These are phyloP conservation scores for Neurospora sp. DNA, from an alignment of 495 filamentous ascomycete genomes.

Conservation along the genomic window DNA sequence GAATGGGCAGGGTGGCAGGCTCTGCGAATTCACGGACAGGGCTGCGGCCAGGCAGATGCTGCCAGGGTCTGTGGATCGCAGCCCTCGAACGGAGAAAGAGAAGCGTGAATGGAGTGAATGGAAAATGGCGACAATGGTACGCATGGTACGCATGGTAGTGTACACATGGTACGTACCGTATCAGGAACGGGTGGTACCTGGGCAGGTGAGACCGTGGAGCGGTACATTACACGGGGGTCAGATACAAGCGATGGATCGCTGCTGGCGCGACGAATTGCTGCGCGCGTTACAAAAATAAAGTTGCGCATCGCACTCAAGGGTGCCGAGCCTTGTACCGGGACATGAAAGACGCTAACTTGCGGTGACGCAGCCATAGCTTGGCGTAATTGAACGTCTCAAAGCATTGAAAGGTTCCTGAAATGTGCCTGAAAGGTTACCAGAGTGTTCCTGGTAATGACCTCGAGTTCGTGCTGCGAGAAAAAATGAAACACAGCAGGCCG, in stretches of 20 bases:
- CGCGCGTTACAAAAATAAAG: slow-evolving; percentile 6
- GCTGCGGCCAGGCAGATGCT: slow-evolving; percentile 13
- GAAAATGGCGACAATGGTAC: background rate
- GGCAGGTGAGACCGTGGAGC: slow-evolving; percentile 2
- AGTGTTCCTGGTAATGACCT: slow-evolving; percentile 10
- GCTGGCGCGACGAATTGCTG: slow-evolving; percentile 1
- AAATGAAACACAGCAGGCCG: slow-evolving; percentile 23
- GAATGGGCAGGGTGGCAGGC: slow-evolving; percentile 15
- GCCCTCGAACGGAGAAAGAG: background rate
- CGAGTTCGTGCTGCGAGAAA: slow-evolving; percentile 15
- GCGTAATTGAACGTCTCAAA: slow-evolving; percentile 15
- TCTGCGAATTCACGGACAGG: slow-evolving; percentile 19
- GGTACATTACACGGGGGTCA: slow-evolving; percentile 11
- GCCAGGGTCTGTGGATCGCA: slow-evolving; percentile 17
- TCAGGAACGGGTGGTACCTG: slow-evolving; percentile 13
- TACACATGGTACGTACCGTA: background rate
- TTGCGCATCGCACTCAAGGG: background rate
- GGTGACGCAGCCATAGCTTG: slow-evolving; percentile 30
- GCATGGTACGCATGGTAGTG: background rate
- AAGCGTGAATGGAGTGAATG: background rate
- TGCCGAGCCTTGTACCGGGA: slow-evolving; percentile 11
- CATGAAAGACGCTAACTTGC: slow-evolving; percentile 18
- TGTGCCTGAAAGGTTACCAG: slow-evolving; percentile 2
- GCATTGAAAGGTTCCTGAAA: background rate
- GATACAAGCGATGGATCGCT: slow-evolving; percentile 9